Base-by-base conservation (phyloP, 805 yeast species). In the Candida ipomoeae region DNA sequence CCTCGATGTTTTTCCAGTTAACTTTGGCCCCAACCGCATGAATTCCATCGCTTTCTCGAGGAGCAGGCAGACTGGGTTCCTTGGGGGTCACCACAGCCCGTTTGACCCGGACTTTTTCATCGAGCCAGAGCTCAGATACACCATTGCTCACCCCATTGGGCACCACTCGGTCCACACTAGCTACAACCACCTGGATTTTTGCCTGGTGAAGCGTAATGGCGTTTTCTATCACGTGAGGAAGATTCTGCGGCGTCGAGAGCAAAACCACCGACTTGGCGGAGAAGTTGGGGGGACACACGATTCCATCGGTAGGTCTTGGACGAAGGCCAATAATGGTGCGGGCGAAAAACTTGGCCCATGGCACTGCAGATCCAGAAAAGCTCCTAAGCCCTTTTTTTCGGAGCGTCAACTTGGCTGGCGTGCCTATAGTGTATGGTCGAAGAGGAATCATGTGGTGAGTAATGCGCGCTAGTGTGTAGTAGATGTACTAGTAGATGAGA, bases 91-190 rank as follows among this genome's bases (percentile, higher is more conserved):
- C 57, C n/a, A 51, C 51, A 1, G 67, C 49, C 13, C 55, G 29
- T 18, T 50, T 44, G 10, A 72, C 57, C 3, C 44, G 41, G 23
- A 67, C 49, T 17, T 54, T 50, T 7, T 62, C 57, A 39, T 66
- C 68, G 23, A 66, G 49, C 79, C 79, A 74, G 51, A 74, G 55
- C 55, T 69, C 74, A 8, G 71, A 62, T 2, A 72, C 57, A 0
- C 77, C 79, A 52, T 64, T 61, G 33, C 70, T 51, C 10, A 53
- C 54, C 2, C 70, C 66, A 42, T 61, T 59, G 15, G 71, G 70
- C 13, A 67, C 64, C 15, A 69, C 64, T 3, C 71, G 57, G 49
- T 74, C 78, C 3, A 72, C 62, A 1, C 75, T 77, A 0, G 75
- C 78, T 13, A 73, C 75, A 10, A 69, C 56, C 2, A 71, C 65